Base-by-base conservation (phyloP, 805 yeast genomes). In the Jamesozyma rosinii region DNA sequence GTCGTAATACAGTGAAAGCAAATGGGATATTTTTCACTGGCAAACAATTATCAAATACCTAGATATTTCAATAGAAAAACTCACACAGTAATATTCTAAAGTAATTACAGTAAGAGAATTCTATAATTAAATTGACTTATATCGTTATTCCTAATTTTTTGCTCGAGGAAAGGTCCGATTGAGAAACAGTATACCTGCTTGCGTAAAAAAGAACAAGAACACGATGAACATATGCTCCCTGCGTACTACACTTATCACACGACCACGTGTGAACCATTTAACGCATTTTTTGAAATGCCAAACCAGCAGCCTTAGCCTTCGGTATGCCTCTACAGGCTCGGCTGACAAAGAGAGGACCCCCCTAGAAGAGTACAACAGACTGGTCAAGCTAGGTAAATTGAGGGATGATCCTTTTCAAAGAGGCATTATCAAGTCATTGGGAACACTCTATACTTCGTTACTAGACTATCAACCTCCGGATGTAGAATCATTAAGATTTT, bases 401-500 rank as follows among this genome's bases (percentile, higher is more conserved):
- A 69, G 76, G 45, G 84, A 83, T 52, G 98, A 90, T 58, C 77
- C 76, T 18, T 81, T 81, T 60, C 97, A 90, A 64, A 70, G 95
- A 34, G 74, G 76, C 26, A 82, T 87, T 44, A 75, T 90, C 34
- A 60, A 74, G 15, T 74, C 73, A 13, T 65, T 90, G 45, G 75
- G 83, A 17, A 59, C 65, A 1, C 68, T 90, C 15, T 84, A 87
- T 58, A 56, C 64, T 4, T 67, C 71, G 4, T 67, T 90, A 41
- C 51, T 48, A 4, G 45, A 54, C 0, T 90, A 89, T 58, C 49
- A 56, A 2, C 94, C 95, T 0, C 83, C 87, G 8, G 58, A 64
- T 10, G 76, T 80, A 6, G 64, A 58, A 5, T 64, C 70, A 2
- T 26, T 38, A 29, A 88, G 89, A 0, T 62, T 70, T 27, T 65